Evolutionary conservation across 495 filamentous ascomycete species (phyloP).

Genomic region (Neurospora sp.): DNA sequence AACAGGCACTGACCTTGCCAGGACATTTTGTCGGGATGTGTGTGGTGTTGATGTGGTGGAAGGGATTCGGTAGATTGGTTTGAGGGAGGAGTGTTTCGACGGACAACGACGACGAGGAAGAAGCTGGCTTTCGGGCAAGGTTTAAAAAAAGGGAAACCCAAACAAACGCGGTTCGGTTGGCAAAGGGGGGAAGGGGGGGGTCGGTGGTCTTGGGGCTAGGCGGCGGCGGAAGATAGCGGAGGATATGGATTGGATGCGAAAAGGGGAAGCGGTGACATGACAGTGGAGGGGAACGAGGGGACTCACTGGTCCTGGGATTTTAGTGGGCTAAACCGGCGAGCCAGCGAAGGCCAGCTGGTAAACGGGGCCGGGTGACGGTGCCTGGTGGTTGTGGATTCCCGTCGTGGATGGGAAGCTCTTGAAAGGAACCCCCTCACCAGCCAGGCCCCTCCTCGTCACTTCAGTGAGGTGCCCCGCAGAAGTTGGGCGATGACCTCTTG

Average conservation of each 20-base stretch:
- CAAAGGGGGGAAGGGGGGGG: background rate
- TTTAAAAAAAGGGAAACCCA: background rate
- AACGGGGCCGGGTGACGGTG: background rate
- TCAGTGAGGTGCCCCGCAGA: background rate
- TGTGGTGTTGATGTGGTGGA: conserved; percentile 2
- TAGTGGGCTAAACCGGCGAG: background rate
- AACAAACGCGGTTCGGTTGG: background rate
- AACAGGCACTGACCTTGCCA: conserved; percentile 40
- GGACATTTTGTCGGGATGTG: conserved; percentile 39
- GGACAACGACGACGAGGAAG: background rate
- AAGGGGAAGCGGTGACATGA: background rate
- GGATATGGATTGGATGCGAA: background rate
- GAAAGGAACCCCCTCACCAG: background rate
- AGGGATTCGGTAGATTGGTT: background rate
- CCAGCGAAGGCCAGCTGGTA: background rate
- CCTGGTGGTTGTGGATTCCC: background rate
- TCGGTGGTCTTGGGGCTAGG: background rate
- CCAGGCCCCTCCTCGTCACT: background rate
- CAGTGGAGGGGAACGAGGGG: background rate
- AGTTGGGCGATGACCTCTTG: background rate
- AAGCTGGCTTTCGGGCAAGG: background rate
- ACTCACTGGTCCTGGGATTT: background rate
- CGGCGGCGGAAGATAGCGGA: background rate
- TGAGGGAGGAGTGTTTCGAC: background rate
- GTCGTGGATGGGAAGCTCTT: background rate